These are phyloP conservation scores for Coprinopsis strossmayeri DNA, from an alignment of 768 basidiomycete genomes.

Conservation along the genomic window DNA sequence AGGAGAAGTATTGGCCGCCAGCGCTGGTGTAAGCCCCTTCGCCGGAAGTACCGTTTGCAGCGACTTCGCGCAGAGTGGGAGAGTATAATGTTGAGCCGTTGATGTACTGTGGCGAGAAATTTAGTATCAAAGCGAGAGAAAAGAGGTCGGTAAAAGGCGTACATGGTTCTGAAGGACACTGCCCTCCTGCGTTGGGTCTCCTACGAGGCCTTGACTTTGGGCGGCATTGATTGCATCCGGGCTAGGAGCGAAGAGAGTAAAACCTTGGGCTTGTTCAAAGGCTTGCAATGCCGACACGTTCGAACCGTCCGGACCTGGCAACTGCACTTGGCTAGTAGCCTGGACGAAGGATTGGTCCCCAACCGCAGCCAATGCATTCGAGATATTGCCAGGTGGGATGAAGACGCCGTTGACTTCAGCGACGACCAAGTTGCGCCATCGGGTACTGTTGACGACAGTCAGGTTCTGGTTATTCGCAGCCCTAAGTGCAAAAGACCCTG, in stretches of 20 bases:
- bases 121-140: neutral
- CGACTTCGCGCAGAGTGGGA: constrained; percentile 27
- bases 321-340: constrained; percentile 19
- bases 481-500: constrained; percentile 1
- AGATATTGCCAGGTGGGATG: constrained; percentile 42
- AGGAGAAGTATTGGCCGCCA: constrained; percentile 46
- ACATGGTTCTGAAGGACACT: constrained; percentile 58
- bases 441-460: constrained; percentile 31
- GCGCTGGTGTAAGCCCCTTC: constrained; percentile 42
- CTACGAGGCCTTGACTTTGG: constrained; percentile 25
- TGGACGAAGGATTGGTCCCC: constrained; percentile 36
- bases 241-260: constrained; percentile 65
- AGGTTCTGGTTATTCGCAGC: constrained; percentile 16
- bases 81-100: constrained; percentile 69
- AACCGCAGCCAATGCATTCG: constrained; percentile 31
- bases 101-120: constrained; percentile 36
- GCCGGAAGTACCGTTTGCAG: constrained; percentile 9
- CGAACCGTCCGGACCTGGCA: constrained; percentile 21
- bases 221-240: constrained; percentile 42
- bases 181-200: constrained; percentile 40
- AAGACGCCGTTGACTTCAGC: constrained; percentile 47
- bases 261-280: constrained; percentile 32
- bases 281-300: constrained; percentile 29
- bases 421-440: constrained; percentile 33
- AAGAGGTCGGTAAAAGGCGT: constrained; percentile 15